Evolutionary conservation across 257 asterid genomes (phyloP), one percentile per base, ranked within the genome.

Genomic region (Ophiorrhiza pumila): DNA sequence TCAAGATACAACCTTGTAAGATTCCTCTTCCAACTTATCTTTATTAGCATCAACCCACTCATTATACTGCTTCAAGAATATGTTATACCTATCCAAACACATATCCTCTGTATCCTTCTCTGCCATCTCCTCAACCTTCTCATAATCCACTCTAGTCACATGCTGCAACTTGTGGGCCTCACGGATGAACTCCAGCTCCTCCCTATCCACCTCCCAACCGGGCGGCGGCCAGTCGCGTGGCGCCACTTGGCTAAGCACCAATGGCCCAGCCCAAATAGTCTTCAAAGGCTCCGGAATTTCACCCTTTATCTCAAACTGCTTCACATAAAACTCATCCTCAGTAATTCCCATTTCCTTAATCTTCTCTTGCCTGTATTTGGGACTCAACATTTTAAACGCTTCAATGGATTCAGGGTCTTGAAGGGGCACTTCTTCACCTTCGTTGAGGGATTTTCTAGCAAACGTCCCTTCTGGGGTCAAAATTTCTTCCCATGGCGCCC

Each of bases 401-500:
- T 91, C 97, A 29, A 93, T 85, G 0, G 98, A 73, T 74, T 93
- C 98, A 0, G 97, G 97, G 35, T 87, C 41, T 49, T 89, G 91
- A 25, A 93, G 96, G 27, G 98, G 91, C 11, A 93, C 98, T 73
- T 93, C 98, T 56, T 93, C 98, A 23, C 98, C 98, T 76, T 93
- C 98, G 66, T 91, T 91, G 31, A 93, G 96, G 6, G 98, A 91
- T 45, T 77, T 82, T 11, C 98, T 71, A 0, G 98, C 98, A 56
- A 93, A 93, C 62, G 87, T 81, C 0, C 87, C 98, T 80, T 93
- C 98, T 0, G 98, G 98, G 10, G 97, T 83, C 56, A 93, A 96
- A 62, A 93, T 85, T 81, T 93, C 98, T 70, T 93, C 98, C 98
- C 98, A 93, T 0, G 98, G 98, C 22, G 98, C 98, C 98, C 98